These are phyloP conservation scores for Russula griseocarnosa DNA, from an alignment of 768 basidiomycete species.

Conservation along the genomic window DNA sequence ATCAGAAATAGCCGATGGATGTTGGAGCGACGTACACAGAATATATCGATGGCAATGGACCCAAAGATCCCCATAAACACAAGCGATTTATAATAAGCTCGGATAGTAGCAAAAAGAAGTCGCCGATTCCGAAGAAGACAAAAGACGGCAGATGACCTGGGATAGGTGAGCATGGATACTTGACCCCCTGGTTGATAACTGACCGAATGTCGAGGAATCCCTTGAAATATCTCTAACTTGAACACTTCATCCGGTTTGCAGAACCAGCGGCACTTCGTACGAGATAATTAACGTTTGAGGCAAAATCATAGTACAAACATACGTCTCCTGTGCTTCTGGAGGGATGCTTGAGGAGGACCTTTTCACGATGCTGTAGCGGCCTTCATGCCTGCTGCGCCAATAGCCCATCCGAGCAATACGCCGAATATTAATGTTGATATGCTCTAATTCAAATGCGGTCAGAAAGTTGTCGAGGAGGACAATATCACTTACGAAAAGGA, in stretches of 20 bases:
- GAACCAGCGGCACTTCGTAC: conserved; percentile 35
- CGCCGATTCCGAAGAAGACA: conserved; percentile 46
- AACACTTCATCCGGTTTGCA: conserved; percentile 40
- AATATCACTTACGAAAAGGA: conserved; percentile 42
- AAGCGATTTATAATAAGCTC: conserved; percentile 47
- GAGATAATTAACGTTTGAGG: background rate
- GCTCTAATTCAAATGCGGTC: conserved; percentile 30
- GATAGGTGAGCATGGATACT: background rate
- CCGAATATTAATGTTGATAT: conserved; percentile 47
- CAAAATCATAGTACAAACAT: background rate
- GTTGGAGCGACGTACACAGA: conserved; percentile 35
- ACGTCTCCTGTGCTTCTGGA: conserved; percentile 37
- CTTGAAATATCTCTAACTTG: conserved; percentile 44
- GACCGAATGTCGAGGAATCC: conserved; percentile 47
- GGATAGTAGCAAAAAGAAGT: conserved; percentile 44
- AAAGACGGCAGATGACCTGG: conserved; percentile 43
- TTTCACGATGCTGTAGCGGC: conserved; percentile 41
- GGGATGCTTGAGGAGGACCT: conserved; percentile 34
- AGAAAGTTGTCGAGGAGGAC: background rate
- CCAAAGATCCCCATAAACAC: conserved; percentile 45
- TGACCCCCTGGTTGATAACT: conserved; percentile 5
- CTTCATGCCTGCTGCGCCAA: conserved; percentile 52
- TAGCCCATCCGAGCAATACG: conserved; percentile 50
- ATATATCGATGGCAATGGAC: conserved; percentile 45
- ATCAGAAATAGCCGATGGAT: background rate